Evolutionary conservation across 169 alveolate genomes (phyloP).

Genomic region (Condylostoma magnum): DNA sequence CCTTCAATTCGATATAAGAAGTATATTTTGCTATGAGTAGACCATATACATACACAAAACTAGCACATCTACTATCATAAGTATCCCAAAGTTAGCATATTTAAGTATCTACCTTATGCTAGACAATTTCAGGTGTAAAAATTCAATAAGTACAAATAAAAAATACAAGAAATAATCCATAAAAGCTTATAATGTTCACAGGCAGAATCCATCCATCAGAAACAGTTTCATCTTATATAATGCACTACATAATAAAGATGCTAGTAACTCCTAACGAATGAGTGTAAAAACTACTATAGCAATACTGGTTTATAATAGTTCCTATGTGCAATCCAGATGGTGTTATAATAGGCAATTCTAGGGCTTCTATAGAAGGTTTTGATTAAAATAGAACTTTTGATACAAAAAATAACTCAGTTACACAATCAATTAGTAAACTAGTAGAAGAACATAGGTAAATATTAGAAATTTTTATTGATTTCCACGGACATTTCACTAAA

Average conservation of each 20-base stretch:
- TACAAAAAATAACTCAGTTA: conserved; percentile 39
- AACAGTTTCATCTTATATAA: conserved; percentile 80
- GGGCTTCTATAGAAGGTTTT: conserved; percentile 52
- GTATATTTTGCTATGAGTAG: conserved; percentile 66
- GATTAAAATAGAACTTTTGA: conserved; percentile 71
- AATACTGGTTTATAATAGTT: conserved; percentile 59
- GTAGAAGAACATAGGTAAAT: not conserved
- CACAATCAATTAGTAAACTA: conserved; percentile 29
- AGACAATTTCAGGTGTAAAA: conserved; percentile 84
- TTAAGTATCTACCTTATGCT: conserved; percentile 64
- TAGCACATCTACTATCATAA: conserved; percentile 38
- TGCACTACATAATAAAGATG: conserved; percentile 74
- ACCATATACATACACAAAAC: conserved; percentile 66
- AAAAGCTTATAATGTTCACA: conserved; percentile 61
- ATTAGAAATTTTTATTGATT: conserved; percentile 27
- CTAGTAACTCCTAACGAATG: conserved; percentile 47
- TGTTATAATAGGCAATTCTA: conserved; percentile 60
- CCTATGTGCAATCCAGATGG: conserved; percentile 80
- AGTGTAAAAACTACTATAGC: conserved; percentile 35
- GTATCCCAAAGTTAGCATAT: too few relatives aligned
- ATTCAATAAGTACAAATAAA: conserved; percentile 62
- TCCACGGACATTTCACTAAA: conserved; percentile 51
- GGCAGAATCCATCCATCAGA: conserved; percentile 91
- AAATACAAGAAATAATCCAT: not conserved
- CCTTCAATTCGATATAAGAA: conserved; percentile 62